Evolutionary conservation across 1,139 yeast genomes (phyloP).

Genomic region (Pichia sp.): DNA sequence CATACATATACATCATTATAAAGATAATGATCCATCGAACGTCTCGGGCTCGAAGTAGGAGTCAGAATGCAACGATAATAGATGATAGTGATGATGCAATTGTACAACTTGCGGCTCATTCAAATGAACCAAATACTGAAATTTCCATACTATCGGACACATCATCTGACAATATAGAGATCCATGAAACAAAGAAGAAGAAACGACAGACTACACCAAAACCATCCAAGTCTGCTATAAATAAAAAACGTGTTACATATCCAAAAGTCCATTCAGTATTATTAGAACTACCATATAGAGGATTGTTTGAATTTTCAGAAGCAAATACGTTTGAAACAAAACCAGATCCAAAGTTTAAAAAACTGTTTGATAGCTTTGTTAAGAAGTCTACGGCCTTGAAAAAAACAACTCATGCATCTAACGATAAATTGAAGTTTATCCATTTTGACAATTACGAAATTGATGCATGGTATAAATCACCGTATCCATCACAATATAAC

Average conservation of each 20-base stretch:
- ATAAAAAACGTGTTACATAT: neutral
- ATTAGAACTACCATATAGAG: conserved; percentile 60
- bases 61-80: neutral
- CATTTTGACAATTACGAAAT: conserved; percentile 73
- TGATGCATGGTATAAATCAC: conserved; percentile 91
- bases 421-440: conserved; percentile 39
- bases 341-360: conserved; percentile 54
- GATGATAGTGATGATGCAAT: neutral
- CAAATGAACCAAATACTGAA: neutral
- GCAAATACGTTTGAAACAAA: conserved; percentile 61
- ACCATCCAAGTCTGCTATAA: neutral
- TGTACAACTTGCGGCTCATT: neutral
- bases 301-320: conserved; percentile 56
- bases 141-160: neutral
- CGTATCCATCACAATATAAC: conserved; percentile 88
- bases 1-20: neutral
- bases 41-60: conserved; percentile 1
- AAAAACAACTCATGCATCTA: conserved; percentile 18
- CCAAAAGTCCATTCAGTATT: conserved; percentile 29
- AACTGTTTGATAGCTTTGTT: conserved; percentile 42
- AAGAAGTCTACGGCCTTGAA: conserved; percentile 31
- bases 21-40: conserved; percentile 2
- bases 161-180: neutral
- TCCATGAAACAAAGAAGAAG: neutral
- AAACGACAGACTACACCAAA: neutral